These are phyloP conservation scores for Gloeostereum incarnatum DNA, from an alignment of 768 basidiomycete genomes.

Conservation along the genomic window DNA sequence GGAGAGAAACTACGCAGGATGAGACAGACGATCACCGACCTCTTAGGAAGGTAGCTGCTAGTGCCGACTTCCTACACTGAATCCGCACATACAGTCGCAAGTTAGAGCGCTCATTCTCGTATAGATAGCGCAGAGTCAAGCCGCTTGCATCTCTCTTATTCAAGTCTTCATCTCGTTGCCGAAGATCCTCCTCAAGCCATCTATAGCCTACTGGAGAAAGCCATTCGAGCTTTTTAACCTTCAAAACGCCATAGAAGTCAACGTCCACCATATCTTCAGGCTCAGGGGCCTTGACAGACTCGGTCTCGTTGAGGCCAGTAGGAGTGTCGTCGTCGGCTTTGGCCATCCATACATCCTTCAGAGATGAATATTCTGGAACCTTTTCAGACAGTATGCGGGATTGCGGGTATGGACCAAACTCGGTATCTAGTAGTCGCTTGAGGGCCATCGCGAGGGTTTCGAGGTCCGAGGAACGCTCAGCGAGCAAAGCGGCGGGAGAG, in stretches of 20 bases:
- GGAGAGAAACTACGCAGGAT: neutral
- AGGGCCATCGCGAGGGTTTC: too few relatives aligned
- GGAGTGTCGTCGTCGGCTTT: too few relatives aligned
- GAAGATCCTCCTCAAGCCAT: slow-evolving; percentile 3
- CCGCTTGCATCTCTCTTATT: neutral
- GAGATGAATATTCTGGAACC: too few relatives aligned
- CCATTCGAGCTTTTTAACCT: slow-evolving; percentile 2
- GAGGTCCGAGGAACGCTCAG: too few relatives aligned
- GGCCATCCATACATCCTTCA: too few relatives aligned
- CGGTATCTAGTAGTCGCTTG: too few relatives aligned
- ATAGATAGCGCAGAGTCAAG: slow-evolving; percentile 2
- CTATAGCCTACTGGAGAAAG: neutral
- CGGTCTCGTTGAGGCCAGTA: too few relatives aligned
- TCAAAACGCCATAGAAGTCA: slow-evolving; percentile 2
- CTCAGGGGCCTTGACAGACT: too few relatives aligned
- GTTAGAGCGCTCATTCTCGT: neutral
- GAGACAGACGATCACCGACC: neutral
- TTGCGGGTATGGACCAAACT: too few relatives aligned
- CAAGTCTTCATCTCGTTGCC: slow-evolving; percentile 4
- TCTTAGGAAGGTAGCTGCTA: slow-evolving; percentile 2
- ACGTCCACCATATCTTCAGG: too few relatives aligned
- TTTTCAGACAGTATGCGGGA: too few relatives aligned
- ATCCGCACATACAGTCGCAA: slow-evolving; percentile 3
- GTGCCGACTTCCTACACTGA: slow-evolving; percentile 2
- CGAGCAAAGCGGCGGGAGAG: too few relatives aligned